Base-by-base conservation (phyloP, 2,329 filamentous ascomycete genomes). In the Pyrenochaeta sp. region DNA sequence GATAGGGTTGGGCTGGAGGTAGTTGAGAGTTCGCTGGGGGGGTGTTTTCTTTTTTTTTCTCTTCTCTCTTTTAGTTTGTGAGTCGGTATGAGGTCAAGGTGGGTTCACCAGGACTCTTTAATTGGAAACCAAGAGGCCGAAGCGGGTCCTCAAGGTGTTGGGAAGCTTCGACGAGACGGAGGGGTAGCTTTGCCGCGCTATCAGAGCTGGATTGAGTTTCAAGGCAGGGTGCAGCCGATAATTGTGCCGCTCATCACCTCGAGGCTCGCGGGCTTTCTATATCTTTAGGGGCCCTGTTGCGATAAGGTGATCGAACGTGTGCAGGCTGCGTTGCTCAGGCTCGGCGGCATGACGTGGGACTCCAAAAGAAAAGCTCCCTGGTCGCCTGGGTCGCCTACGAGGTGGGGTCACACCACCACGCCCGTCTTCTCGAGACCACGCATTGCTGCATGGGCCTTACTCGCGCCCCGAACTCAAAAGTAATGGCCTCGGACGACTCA, bases 11-110 rank as follows among this genome's bases (percentile, higher is more conserved):
- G 43, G 31, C 27, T 42, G 29, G 9, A 9, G 18, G 30, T n/a
- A 29, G 12, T 17, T 12, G 32, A 33, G 49, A 47, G 40, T 14
- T n/a, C n/a, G n/a, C n/a, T n/a, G n/a, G 36, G 11, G 20, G 23
- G 17, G 33, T 18, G 11, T n/a, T 29, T 18, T 18, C 14, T 23
- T 12, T 15, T 35, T 5, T 35, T 7, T 39, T 20, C 18, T 32
- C 12, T 29, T 14, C 31, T n/a, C n/a, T n/a, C n/a, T n/a, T n/a
- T n/a, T n/a, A 21, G 45, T 44, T 27, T 40, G 63, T 62, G 63
- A 55, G 60, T 56, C 57, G 49, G 50, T 63, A 66, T 66, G 63
- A 64, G 63, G 61, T 63, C 63, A 64, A 64, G 51, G 60, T 64
- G 58, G 58, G 51, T 58, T 51, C 45, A 44, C 17, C 31, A 17